Evolutionary conservation across 306 rosid genomes (phyloP), one percentile per base, ranked within the genome.

Genomic region (Pterocarpus macrocarpus): DNA sequence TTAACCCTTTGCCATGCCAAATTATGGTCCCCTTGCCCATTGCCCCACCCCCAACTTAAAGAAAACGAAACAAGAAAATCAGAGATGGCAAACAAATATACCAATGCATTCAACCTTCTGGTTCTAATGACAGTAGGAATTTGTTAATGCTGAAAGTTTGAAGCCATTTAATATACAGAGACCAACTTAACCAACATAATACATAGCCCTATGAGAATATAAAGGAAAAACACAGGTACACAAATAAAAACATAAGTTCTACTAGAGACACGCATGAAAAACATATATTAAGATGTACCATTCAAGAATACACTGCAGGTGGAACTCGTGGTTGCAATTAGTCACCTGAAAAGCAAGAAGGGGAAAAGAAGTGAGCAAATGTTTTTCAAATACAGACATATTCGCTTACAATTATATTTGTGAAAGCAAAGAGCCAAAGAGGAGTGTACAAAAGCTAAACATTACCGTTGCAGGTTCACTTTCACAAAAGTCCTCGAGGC

Each of bases 291-390:
- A 50, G 34, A 30, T 49, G 58, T 91, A 91, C 98, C 98, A 94
- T 88, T 94, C 98, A 78, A 94, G 94, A 85, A 94, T 94, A 90
- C 98, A 94, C 79, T 94, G 98, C 81, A 94, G 91, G 83, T 94
- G 98, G 85, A 89, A 91, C 72, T 91, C 94, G 50, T 94, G 98
- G 85, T 76, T 91, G 94, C 98, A 94, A 76, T 71, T 80, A 62
- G 98, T 94, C 76, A 90, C 81, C 98, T 94, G 90, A 72, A 91
- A 80, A 47, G 67, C 61, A 53, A 17, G 68, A 73, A 57, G 76
- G 16, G 17, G 61, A 33, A 82, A 68, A 16, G 52, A 70, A 81
- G 64, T 78, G 39, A 79, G 43, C 64, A 74, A 11, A 45, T 55
- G 16, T 39, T 61, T 53, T 66, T 39, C 47, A 53, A 75, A 43